Conservation (phyloP, 148 eudicot genomes). For the Cornus florida region DNA sequence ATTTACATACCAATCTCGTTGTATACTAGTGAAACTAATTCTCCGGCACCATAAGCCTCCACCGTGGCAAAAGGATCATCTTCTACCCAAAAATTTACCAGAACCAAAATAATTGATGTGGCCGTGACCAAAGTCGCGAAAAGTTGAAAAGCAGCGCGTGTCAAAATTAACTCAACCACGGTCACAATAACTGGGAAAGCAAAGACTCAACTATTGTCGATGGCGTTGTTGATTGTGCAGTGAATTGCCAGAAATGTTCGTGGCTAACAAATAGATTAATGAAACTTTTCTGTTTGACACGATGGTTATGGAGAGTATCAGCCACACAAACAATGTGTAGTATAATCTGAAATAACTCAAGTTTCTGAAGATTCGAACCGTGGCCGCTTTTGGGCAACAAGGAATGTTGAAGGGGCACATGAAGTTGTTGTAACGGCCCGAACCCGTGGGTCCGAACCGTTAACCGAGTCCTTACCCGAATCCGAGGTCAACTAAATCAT, state of each 20-base stretch:
- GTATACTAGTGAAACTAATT: slow-evolving; percentile 2
- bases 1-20: background rate
- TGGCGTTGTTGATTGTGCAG: slow-evolving; percentile 15
- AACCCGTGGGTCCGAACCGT: no score
- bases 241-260: background rate
- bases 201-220: slow-evolving; percentile 32
- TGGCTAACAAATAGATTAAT: slow-evolving; percentile 28
- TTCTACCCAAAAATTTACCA: slow-evolving; percentile 22
- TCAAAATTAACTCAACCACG: slow-evolving; percentile 31
- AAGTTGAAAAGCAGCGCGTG: slow-evolving; percentile 37
- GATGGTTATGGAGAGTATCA: slow-evolving; percentile 41
- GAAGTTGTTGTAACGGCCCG: no score
- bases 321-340: slow-evolving; percentile 35
- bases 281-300: slow-evolving; percentile 37
- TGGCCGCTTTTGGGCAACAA: slow-evolving; percentile 30
- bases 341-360: slow-evolving; percentile 20
- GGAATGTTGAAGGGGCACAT: slow-evolving; percentile 42
- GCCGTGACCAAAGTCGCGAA: slow-evolving; percentile 30
- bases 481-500: no score
- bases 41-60: slow-evolving; percentile 13
- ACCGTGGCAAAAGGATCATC: slow-evolving; percentile 3
- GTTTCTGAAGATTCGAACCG: slow-evolving; percentile 28
- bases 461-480: no score
- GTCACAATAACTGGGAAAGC: slow-evolving; percentile 15
- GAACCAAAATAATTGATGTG: slow-evolving; percentile 30